Base-by-base conservation (phyloP, 306 rosid genomes). In the Arachis hypogaea region DNA sequence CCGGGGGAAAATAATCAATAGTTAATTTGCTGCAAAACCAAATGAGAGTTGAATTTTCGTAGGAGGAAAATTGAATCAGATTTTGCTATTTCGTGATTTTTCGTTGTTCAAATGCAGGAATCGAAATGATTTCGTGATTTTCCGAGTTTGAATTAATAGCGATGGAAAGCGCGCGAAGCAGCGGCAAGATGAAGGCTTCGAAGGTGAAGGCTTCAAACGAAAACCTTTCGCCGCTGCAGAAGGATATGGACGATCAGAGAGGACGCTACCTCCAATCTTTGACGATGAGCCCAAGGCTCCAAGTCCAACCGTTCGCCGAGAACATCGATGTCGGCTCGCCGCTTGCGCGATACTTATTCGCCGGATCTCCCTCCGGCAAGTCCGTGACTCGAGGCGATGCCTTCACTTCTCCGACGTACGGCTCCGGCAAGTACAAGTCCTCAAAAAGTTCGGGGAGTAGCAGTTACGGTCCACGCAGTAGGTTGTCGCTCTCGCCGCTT, bases 271-370 rank as follows among this genome's bases (percentile, higher is more conserved):
- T 71, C 50, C 79, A 63, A 40, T 55, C 81, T 7, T 9, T 62
- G 58, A 66, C 80, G 1, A 9, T 71, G 74, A 84, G 84, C 81
- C 82, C 88, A 51, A 58, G 56, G 50, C 72, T 80, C 49, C 87
- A 85, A 69, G 51, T 80, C 49, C 87, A 85, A 69, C 57, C 67
- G 1, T 80, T 44, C 84, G 18, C 80, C 1, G 90, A 88, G 72
- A 88, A 85, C 71, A 41, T 78, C 75, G 86, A 88, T 63, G 65
- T 33, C 45, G 80, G 71, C 36, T 77, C 89, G 12, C 90, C 89
- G 51, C 70, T 90, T 10, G 67, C 82, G 2, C 71, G 84, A 52
- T 85, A 82, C 76, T 54, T 85, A 44, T 69, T 77, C 57, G 18
- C 58, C 36, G 85, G 80, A 16, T 87, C 95, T 72, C 85, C 92